Evolutionary conservation across 164 flowering plant genomes (phyloP).

Genomic region (Vitis labrusca): DNA sequence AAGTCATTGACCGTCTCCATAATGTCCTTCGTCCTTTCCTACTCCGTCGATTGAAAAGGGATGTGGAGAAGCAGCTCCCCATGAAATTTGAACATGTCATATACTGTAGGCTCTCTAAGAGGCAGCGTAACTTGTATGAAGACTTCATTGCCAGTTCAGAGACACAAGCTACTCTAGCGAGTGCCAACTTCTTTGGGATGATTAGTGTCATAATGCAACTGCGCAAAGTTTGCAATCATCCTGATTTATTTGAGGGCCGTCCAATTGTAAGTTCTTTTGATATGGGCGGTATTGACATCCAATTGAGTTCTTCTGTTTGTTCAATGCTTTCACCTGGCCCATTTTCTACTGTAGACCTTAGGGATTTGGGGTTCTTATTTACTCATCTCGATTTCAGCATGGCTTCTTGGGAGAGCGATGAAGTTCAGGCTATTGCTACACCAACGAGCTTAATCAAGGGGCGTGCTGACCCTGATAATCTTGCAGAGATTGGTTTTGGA

Average conservation of each 20-base stretch:
- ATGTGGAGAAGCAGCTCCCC: slow-evolving; percentile 99
- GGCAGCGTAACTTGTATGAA: slow-evolving; percentile 97
- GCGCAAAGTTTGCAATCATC: slow-evolving; percentile 99
- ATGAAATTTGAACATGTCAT: slow-evolving; percentile 92
- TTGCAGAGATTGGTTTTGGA: slow-evolving; percentile 26
- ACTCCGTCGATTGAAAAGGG: slow-evolving; percentile 90
- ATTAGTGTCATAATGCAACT: slow-evolving; percentile 98
- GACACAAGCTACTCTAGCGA: slow-evolving; percentile 95
- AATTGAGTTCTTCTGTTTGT: slow-evolving; percentile 74
- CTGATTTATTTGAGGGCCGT: slow-evolving; percentile 99
- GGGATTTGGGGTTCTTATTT: slow-evolving; percentile 67
- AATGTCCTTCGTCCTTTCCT: slow-evolving; percentile 97
- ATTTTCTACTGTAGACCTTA: slow-evolving; percentile 62
- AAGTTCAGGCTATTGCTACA: slow-evolving; percentile 64
- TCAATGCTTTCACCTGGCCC: slow-evolving; percentile 51
- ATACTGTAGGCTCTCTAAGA: slow-evolving; percentile 85
- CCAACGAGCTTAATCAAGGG: slow-evolving; percentile 61
- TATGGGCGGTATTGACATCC: slow-evolving; percentile 74
- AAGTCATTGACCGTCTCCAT: slow-evolving; percentile 96
- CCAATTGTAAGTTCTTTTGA: slow-evolving; percentile 97
- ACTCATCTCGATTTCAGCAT: slow-evolving; percentile 81
- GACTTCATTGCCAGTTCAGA: slow-evolving; percentile 98
- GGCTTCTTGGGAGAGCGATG: slow-evolving; percentile 94
- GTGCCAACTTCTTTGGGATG: slow-evolving; percentile 94
- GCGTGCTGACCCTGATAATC: slow-evolving; percentile 17